A percentile compares a stretch with the other conserved stretches of the same genome.
Conservation (phyloP, 306 rosid species). For the Citrullus amarus region DNA sequence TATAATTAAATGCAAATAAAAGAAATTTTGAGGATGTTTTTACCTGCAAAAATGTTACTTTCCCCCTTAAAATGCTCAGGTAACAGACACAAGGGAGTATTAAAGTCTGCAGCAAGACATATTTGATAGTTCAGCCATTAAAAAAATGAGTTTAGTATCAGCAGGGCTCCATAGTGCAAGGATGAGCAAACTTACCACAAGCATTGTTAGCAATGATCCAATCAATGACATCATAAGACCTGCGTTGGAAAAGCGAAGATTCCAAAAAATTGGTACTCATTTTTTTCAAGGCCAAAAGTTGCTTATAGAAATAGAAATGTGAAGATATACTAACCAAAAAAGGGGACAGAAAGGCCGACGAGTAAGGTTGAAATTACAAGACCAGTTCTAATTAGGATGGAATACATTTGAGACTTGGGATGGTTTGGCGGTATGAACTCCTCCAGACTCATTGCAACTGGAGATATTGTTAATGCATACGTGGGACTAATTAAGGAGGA, state of each 20-base stretch:
- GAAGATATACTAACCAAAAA: conserved; percentile 59
- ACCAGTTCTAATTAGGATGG: conserved; percentile 70
- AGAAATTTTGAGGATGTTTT: background rate
- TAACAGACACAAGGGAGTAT: conserved; percentile 87
- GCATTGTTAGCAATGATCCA: conserved; percentile 93
- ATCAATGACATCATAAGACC: conserved; percentile 88
- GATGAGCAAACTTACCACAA: conserved; percentile 39
- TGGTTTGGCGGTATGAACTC: conserved; percentile 80
- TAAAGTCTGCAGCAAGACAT: conserved; percentile 60
- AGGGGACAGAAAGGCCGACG: conserved; percentile 74
- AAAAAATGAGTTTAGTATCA: background rate
- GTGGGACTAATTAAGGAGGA: conserved; percentile 58
- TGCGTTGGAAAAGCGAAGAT: conserved; percentile 10
- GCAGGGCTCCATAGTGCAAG: background rate
- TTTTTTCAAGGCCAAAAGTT: background rate
- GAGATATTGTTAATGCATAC: conserved; percentile 90
- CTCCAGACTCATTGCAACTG: conserved; percentile 94
- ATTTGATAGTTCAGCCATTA: background rate
- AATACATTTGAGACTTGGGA: conserved; percentile 43
- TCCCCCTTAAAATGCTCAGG: conserved; percentile 61
- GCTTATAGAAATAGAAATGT: background rate
- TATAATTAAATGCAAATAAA: background rate
- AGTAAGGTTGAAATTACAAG: conserved; percentile 69
- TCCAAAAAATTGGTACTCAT: background rate
- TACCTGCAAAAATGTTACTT: conserved; percentile 58